Conservation (phyloP, 495 filamentous ascomycete species). For the Trichocladium antarcticum region DNA sequence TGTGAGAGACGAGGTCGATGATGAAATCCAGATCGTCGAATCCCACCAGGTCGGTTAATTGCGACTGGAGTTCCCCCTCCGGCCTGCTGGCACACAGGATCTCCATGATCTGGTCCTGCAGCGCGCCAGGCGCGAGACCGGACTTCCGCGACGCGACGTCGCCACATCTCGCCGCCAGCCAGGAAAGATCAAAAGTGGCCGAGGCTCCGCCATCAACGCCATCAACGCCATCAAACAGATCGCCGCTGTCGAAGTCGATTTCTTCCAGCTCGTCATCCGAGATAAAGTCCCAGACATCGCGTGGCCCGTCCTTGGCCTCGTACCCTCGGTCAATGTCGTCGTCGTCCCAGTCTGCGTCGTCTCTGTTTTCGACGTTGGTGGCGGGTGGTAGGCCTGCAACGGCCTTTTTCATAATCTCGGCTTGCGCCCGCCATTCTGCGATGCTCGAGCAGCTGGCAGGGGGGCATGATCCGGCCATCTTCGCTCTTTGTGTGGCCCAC, state of each 20-base stretch:
- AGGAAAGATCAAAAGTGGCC: constrained; percentile 35
- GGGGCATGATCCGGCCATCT: constrained; percentile 9
- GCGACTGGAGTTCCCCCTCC: constrained; percentile 79
- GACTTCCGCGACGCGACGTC: constrained; percentile 47
- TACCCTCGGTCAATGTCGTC: constrained; percentile 51
- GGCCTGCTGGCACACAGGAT: constrained; percentile 52
- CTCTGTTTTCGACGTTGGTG: background rate
- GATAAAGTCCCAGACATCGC: constrained; percentile 86
- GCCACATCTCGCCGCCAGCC: constrained; percentile 58
- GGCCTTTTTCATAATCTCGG: constrained; percentile 38
- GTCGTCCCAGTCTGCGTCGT: constrained; percentile 23
- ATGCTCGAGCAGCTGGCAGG: constrained; percentile 1
- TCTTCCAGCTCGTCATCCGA: constrained; percentile 56
- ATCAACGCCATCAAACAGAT: constrained; percentile 28
- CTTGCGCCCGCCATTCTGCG: constrained; percentile 35
- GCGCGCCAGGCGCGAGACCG: constrained; percentile 48
- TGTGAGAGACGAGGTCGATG: constrained; percentile 66
- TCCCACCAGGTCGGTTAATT: constrained; percentile 80
- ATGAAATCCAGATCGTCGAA: constrained; percentile 88
- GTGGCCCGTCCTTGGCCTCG: constrained; percentile 49
- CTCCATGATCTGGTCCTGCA: constrained; percentile 61
- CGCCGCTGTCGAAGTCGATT: constrained; percentile 34
- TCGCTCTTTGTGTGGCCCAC: background rate
- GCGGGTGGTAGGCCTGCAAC: constrained; percentile 23
- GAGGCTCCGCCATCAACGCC: constrained; percentile 16